Conservation (phyloP, 73 alveolate genomes). For the Diophrys appendiculata region DNA sequence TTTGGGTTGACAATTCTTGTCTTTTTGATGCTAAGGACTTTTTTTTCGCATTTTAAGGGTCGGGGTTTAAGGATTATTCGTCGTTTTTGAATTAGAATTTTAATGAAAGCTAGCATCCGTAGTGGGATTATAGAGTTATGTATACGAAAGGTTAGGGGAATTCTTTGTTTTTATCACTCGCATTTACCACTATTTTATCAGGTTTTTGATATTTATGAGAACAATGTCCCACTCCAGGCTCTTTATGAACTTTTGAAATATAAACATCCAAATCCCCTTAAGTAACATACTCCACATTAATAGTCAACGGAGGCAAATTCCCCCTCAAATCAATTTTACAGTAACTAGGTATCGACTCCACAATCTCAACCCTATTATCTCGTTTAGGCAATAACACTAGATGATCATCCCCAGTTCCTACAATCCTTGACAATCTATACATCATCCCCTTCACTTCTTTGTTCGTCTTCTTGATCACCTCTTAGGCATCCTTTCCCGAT, state of each 20-base stretch:
- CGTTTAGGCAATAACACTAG: background rate
- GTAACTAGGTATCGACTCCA: background rate
- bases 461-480: conserved; percentile 7
- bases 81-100: background rate
- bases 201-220: background rate
- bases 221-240: background rate
- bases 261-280: conserved; percentile 1
- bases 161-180: background rate
- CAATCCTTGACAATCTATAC: background rate
- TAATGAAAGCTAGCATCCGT: background rate
- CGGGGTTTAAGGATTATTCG: background rate
- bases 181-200: background rate
- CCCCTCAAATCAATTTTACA: background rate
- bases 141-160: background rate
- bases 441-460: conserved; percentile 16
- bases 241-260: background rate
- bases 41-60: background rate
- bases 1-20: background rate
- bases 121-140: background rate
- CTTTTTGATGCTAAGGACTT: background rate
- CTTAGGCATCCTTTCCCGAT: background rate
- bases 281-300: background rate
- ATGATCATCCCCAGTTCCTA: conserved; percentile 10
- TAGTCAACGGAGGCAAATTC: background rate
- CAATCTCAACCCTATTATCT: background rate